Conservation (phyloP, 257 asterid genomes). For the Verbascum thapsus region DNA sequence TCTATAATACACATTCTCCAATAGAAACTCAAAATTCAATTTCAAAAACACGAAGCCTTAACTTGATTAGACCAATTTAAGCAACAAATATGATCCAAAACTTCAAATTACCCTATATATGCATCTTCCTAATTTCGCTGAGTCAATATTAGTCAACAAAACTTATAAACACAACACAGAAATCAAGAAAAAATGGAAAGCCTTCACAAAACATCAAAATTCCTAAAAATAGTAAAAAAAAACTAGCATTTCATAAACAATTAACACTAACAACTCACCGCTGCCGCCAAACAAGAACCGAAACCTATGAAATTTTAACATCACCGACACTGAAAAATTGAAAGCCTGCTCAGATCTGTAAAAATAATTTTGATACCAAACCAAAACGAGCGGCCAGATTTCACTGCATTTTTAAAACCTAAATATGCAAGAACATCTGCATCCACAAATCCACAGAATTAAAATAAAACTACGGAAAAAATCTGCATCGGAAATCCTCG, state of each 20-base stretch:
- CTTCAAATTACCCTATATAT: not conserved
- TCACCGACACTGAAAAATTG: slow-evolving; percentile 52
- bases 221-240: slow-evolving; percentile 14
- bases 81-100: not conserved
- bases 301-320: slow-evolving; percentile 40
- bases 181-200: not conserved
- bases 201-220: not conserved
- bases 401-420: too few relatives aligned
- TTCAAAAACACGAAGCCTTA: too few relatives aligned
- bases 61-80: slow-evolving; percentile 1
- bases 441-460: too few relatives aligned
- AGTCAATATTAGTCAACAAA: not conserved
- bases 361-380: slow-evolving; percentile 23
- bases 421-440: too few relatives aligned
- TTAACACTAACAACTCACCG: slow-evolving; percentile 42
- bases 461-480: slow-evolving; percentile 32
- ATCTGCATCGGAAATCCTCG: slow-evolving; percentile 28
- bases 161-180: not conserved
- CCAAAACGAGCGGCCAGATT: slow-evolving; percentile 31
- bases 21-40: too few relatives aligned
- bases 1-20: too few relatives aligned
- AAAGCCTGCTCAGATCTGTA: slow-evolving; percentile 51
- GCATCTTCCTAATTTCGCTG: not conserved
- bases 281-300: slow-evolving; percentile 30
- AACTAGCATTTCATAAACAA: not conserved